These are phyloP conservation scores for Russula foetens DNA, from an alignment of 768 basidiomycete genomes.

Conservation along the genomic window DNA sequence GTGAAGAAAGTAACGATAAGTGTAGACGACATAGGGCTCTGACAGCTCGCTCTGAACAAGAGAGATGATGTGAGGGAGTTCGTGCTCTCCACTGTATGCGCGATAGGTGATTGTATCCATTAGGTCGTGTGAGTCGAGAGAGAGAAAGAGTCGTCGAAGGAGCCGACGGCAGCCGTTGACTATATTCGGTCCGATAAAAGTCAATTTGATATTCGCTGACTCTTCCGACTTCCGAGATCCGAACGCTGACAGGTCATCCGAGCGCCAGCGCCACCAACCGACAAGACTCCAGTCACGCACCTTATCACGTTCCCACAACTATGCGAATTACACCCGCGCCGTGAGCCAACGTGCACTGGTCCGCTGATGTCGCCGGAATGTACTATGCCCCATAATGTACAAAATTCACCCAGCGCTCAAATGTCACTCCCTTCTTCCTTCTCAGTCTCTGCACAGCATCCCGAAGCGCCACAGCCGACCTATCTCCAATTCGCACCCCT, in stretches of 20 bases:
- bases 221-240: no score
- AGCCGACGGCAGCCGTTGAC: no score
- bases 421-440: background rate
- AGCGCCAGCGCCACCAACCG: no score
- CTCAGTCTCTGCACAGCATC: constrained; percentile 2
- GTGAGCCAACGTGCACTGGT: no score
- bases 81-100: constrained; percentile 66
- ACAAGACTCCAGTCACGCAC: no score
- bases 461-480: background rate
- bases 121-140: background rate
- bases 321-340: no score
- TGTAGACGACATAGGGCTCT: constrained; percentile 95
- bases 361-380: no score
- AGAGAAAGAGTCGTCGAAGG: no score
- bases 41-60: constrained; percentile 88
- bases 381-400: constrained; percentile 6
- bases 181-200: no score
- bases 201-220: no score
- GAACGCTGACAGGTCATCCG: no score
- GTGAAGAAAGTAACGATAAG: constrained; percentile 93
- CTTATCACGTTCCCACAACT: no score
- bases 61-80: constrained; percentile 76
- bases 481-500: background rate
- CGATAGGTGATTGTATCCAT: constrained; percentile 41
- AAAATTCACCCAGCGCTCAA: constrained; percentile 10